A percentile compares a stretch with the other conserved stretches of the same genome.
Evolutionary conservation across 148 eudicot species (phyloP).

Genomic region (Arbutus unedo): DNA sequence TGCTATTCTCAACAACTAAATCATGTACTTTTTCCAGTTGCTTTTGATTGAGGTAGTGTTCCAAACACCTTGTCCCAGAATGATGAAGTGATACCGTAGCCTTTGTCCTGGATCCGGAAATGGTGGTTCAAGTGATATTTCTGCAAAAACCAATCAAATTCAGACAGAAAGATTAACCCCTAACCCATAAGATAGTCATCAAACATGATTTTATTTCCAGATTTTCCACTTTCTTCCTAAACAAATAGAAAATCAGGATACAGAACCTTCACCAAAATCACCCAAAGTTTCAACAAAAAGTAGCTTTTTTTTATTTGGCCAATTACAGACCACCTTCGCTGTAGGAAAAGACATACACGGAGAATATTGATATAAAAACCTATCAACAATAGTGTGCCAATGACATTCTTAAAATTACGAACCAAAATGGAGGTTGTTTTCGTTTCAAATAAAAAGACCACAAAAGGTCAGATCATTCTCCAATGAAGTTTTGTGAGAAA

Average conservation of each 20-base stretch:
- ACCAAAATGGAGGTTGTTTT: neutral
- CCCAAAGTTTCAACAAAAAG: neutral
- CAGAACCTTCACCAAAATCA: neutral
- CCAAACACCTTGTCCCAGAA: constrained; percentile 80
- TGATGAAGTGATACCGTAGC: constrained; percentile 78
- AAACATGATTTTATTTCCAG: neutral
- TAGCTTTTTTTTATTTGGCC: neutral
- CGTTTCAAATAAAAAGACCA: neutral
- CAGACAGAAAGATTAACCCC: neutral
- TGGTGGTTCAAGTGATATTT: constrained; percentile 87
- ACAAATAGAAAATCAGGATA: neutral
- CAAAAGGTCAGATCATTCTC: neutral
- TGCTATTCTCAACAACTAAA: neutral
- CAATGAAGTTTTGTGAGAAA: too few relatives aligned
- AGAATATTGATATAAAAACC: neutral
- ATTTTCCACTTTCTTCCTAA: neutral
- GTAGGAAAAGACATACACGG: neutral
- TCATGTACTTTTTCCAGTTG: constrained; percentile 37
- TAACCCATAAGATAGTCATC: neutral
- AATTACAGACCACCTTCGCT: neutral
- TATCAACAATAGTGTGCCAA: neutral
- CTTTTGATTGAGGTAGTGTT: constrained; percentile 62
- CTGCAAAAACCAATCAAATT: constrained; percentile 30
- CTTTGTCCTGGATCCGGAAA: constrained; percentile 62
- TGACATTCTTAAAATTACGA: neutral